These are phyloP conservation scores for Macroventuria anomochaeta DNA, from an alignment of 2,329 filamentous ascomycete genomes.

Conservation along the genomic window DNA sequence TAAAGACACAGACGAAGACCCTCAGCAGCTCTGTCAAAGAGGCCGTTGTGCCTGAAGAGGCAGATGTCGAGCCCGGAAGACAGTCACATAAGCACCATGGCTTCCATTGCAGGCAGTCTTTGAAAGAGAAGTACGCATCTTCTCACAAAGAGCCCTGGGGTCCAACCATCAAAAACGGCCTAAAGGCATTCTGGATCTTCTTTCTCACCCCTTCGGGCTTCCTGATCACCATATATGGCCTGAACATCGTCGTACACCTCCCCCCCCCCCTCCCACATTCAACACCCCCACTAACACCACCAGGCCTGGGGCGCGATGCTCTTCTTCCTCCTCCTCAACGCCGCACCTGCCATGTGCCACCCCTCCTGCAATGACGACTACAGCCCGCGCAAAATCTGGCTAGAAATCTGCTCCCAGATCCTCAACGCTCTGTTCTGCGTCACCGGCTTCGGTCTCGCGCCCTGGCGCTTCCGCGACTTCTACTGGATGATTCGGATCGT, in stretches of 20 bases:
- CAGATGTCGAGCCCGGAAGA: background rate
- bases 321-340: slow-evolving; percentile 81
- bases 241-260: slow-evolving; percentile 68
- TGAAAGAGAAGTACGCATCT: slow-evolving; percentile 34
- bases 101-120: slow-evolving; percentile 20
- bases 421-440: slow-evolving; percentile 84
- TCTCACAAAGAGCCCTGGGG: slow-evolving; percentile 52
- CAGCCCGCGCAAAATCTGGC: slow-evolving; percentile 77
- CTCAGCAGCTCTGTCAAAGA: background rate
- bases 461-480: slow-evolving; percentile 81
- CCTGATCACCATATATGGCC: slow-evolving; percentile 75
- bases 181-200: slow-evolving; percentile 72
- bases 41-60: background rate
- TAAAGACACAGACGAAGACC: slow-evolving; percentile 18
- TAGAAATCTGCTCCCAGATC: slow-evolving; percentile 83
- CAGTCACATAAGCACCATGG: background rate
- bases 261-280: too few relatives aligned
- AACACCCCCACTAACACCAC: background rate
- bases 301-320: slow-evolving; percentile 87
- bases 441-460: slow-evolving; percentile 80
- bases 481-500: slow-evolving; percentile 70
- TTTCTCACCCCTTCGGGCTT: slow-evolving; percentile 77
- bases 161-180: slow-evolving; percentile 63
- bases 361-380: slow-evolving; percentile 73
- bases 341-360: slow-evolving; percentile 73